A percentile compares a stretch with the other conserved stretches of the same genome.
Conservation (phyloP, 805 yeast species). For the Maudiozyma turicensis region DNA sequence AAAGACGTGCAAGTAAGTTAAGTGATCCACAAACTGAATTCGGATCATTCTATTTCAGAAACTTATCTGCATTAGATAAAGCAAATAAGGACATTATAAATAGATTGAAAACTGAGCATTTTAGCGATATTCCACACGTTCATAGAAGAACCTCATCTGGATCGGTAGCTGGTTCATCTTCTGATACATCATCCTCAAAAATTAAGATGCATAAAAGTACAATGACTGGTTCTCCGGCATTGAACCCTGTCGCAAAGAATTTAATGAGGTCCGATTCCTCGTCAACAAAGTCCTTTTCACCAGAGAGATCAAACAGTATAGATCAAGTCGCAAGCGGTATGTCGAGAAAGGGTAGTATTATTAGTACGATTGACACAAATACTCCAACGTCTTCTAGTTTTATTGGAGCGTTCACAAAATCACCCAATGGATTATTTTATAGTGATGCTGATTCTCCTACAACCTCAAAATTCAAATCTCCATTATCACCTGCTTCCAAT, state of each 20-base stretch:
- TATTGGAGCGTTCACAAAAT: not conserved
- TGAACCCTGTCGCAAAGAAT: constrained; percentile 8
- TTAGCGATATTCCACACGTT: constrained; percentile 27
- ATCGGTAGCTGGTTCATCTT: constrained; percentile 32
- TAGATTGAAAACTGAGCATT: constrained; percentile 73
- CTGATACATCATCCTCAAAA: constrained; percentile 19
- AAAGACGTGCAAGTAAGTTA: constrained; percentile 61
- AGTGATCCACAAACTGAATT: constrained; percentile 67
- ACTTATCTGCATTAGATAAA: constrained; percentile 79
- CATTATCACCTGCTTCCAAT: constrained; percentile 19
- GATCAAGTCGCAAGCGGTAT: constrained; percentile 7
- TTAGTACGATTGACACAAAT: constrained; percentile 5
- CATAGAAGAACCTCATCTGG: constrained; percentile 29
- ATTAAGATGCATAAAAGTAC: constrained; percentile 11
- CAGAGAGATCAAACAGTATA: constrained; percentile 17
- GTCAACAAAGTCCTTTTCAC: constrained; percentile 20
- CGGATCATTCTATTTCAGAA: constrained; percentile 88
- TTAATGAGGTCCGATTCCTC: constrained; percentile 20
- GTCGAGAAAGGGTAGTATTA: constrained; percentile 18
- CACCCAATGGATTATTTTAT: constrained; percentile 7
- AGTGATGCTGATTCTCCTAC: constrained; percentile 18
- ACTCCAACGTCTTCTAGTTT: not conserved
- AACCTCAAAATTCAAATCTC: constrained; percentile 20
- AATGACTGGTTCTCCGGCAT: constrained; percentile 14
- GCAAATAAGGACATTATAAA: constrained; percentile 91